Conservation (phyloP, 2,329 filamentous ascomycete species). For the Sphaerulina vaccinii region DNA sequence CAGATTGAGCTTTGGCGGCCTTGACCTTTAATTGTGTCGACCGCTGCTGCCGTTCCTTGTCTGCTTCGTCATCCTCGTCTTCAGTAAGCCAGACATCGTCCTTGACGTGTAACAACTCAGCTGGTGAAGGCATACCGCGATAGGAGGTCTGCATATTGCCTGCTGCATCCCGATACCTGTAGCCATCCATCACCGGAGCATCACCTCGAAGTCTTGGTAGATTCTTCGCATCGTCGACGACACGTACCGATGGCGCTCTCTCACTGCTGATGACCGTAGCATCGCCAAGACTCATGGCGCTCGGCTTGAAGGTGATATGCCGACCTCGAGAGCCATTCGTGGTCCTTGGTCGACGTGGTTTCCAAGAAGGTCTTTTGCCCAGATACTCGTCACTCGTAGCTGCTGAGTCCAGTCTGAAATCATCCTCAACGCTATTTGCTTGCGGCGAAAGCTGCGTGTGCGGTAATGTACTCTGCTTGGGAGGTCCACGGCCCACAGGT, state of each 20-base stretch:
- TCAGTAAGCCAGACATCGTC: constrained; percentile 35
- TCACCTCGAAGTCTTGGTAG: neutral
- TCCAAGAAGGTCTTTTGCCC: neutral
- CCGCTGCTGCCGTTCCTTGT: no score
- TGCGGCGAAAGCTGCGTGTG: no score
- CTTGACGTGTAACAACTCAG: constrained; percentile 11
- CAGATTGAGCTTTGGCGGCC: no score
- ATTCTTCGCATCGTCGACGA: constrained; percentile 19
- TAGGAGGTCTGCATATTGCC: no score
- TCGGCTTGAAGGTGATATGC: constrained; percentile 20
- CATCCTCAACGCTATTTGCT: no score
- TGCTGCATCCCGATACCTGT: neutral
- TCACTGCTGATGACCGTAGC: constrained; percentile 13
- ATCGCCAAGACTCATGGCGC: constrained; percentile 3
- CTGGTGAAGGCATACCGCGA: no score
- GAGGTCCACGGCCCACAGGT: constrained; percentile 66
- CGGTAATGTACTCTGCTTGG: constrained; percentile 48
- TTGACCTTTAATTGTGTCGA: no score
- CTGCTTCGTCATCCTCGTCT: constrained; percentile 24
- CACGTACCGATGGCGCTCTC: neutral
- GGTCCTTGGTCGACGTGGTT: constrained; percentile 4
- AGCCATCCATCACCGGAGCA: neutral
- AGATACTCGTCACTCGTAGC: neutral
- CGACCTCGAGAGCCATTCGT: constrained; percentile 16
- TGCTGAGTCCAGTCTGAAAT: constrained; percentile 1